Evolutionary conservation across 768 basidiomycete species (phyloP).

Genomic region (Rhodotorula taiwanensis): DNA sequence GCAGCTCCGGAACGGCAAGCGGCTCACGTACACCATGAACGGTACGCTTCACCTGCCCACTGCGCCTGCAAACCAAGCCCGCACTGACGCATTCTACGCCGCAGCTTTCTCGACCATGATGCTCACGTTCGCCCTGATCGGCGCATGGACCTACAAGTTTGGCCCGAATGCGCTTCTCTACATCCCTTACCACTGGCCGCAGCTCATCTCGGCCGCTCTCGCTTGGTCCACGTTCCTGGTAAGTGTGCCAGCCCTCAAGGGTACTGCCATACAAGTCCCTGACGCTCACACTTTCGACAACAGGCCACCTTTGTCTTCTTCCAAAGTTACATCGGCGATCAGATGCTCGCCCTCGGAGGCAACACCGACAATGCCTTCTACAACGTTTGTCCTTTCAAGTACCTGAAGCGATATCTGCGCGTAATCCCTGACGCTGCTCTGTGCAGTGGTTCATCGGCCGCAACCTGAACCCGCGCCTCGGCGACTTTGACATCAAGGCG

Average conservation of each 20-base stretch:
- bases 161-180: slow-evolving; percentile 80
- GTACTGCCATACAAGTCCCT: neutral
- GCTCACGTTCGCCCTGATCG: slow-evolving; percentile 64
- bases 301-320: slow-evolving; percentile 61
- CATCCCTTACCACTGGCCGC: slow-evolving; percentile 85
- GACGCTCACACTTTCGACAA: neutral
- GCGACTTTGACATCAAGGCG: slow-evolving; percentile 66
- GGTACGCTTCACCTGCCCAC: no score
- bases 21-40: slow-evolving; percentile 79
- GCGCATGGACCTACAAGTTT: slow-evolving; percentile 62
- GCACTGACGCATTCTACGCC: neutral
- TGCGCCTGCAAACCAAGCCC: no score
- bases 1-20: slow-evolving; percentile 64
- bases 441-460: slow-evolving; percentile 85
- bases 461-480: slow-evolving; percentile 80
- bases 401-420: no score
- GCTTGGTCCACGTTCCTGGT: slow-evolving; percentile 66
- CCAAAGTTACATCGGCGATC: slow-evolving; percentile 51
- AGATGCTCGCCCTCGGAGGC: slow-evolving; percentile 81
- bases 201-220: slow-evolving; percentile 73
- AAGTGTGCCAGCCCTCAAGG: neutral
- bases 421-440: neutral
- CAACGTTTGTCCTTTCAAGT: slow-evolving; percentile 73
- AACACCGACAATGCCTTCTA: slow-evolving; percentile 82
- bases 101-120: slow-evolving; percentile 82